Percentiles rank a stretch among this genome's conserved stretches.
These are phyloP conservation scores for Cryptosporidium felis DNA, from an alignment of 169 alveolate genomes.

Conservation along the genomic window DNA sequence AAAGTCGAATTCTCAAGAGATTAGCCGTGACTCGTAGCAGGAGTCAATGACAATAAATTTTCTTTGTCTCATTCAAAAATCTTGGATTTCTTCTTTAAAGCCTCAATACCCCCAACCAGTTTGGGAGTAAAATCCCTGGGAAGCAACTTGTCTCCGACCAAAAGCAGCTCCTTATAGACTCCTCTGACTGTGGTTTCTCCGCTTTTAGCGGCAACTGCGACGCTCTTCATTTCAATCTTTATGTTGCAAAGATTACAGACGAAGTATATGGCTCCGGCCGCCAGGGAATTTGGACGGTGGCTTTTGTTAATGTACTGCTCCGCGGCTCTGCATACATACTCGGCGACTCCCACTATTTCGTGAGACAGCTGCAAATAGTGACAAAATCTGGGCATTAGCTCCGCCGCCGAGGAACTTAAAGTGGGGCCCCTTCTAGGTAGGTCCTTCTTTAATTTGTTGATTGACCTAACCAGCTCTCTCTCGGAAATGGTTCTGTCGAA, in stretches of 20 bases:
- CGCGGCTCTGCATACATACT: slow-evolving; percentile 80
- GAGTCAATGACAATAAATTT: not conserved
- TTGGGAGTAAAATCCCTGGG: slow-evolving; percentile 63
- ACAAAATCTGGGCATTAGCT: slow-evolving; percentile 81
- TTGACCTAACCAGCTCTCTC: slow-evolving; percentile 86
- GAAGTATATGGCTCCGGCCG: slow-evolving; percentile 83
- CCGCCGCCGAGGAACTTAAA: slow-evolving; percentile 80
- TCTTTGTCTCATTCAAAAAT: slow-evolving; percentile 41
- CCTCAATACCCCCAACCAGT: slow-evolving; percentile 50
- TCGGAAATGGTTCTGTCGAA: slow-evolving; percentile 84
- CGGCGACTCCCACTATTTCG: slow-evolving; percentile 79
- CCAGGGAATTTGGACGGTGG: slow-evolving; percentile 84
- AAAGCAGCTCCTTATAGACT: slow-evolving; percentile 36
- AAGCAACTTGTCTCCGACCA: slow-evolving; percentile 37
- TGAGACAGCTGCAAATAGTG: slow-evolving; percentile 76
- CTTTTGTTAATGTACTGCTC: slow-evolving; percentile 78
- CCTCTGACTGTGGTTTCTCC: slow-evolving; percentile 71
- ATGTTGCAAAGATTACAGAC: slow-evolving; percentile 59
- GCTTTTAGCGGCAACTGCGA: slow-evolving; percentile 71
- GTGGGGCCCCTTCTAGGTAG: slow-evolving; percentile 83
- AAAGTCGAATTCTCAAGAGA: not conserved
- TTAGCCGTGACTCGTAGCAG: not conserved
- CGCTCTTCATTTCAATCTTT: slow-evolving; percentile 55
- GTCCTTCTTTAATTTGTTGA: slow-evolving; percentile 83
- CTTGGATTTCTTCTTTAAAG: slow-evolving; percentile 53